Evolutionary conservation across 2,329 filamentous ascomycete genomes (phyloP).

Genomic region (Colletotrichum sidae): DNA sequence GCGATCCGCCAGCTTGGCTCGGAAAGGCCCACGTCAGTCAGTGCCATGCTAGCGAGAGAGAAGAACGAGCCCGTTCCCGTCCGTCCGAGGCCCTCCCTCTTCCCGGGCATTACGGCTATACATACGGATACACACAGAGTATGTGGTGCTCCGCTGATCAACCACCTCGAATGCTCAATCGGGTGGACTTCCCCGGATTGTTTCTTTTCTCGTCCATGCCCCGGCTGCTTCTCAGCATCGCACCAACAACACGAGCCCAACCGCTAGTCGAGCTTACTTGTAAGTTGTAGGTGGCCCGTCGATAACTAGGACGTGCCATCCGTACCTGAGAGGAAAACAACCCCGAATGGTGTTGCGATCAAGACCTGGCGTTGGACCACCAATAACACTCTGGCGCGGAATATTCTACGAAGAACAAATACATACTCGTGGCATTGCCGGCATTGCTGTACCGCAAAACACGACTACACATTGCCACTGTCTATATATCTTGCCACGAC

Average conservation of each 20-base stretch:
- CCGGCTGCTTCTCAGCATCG: not conserved
- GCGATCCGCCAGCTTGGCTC: conserved; percentile 1
- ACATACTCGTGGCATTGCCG: conserved; percentile 9
- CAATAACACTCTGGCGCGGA: not conserved
- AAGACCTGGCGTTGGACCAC: too few species aligned
- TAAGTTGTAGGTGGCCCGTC: too few species aligned
- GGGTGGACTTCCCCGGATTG: conserved; percentile 30
- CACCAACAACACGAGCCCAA: not conserved
- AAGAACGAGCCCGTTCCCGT: not conserved
- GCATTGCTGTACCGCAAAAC: not conserved
- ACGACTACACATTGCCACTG: not conserved
- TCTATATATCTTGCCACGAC: conserved; percentile 2
- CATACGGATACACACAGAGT: not conserved
- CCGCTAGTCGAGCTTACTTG: not conserved
- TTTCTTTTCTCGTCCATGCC: conserved; percentile 8
- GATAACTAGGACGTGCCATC: not conserved
- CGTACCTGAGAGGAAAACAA: not conserved
- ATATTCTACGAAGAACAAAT: not conserved
- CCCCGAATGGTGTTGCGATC: too few species aligned
- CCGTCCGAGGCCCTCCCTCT: conserved; percentile 3
- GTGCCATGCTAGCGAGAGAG: too few species aligned
- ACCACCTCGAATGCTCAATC: conserved; percentile 15
- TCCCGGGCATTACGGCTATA: conserved; percentile 16
- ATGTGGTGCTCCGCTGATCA: conserved; percentile 33
- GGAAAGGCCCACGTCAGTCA: not conserved